Base-by-base conservation (phyloP, 1,139 yeast species). In the Schwanniomyces etchellsii region DNA sequence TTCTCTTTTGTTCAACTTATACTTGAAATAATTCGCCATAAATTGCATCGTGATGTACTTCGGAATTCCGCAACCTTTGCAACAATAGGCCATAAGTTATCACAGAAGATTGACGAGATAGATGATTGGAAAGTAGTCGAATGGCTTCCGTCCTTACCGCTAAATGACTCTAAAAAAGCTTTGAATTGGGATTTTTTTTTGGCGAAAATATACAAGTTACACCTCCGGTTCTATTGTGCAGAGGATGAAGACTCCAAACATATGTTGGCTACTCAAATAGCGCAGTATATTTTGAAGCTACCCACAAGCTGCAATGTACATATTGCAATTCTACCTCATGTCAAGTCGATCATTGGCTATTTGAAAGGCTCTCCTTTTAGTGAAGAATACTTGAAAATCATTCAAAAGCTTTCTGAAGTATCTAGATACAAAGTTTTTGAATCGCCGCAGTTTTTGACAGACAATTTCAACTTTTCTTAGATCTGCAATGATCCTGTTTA, bases 281-380 rank as follows among this genome's bases (percentile, higher is more conserved):
- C n/a, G 21, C n/a, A 7, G 21, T 18, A 18, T n/a, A 18, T 18
- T n/a, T 7, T 18, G n/a, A 18, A 18, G 21, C 21, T 18, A 7
- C 21, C 21, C 9, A 7, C 7, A 7, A 18, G n/a, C n/a, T 18
- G 7, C n/a, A 18, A 18, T 18, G 7, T 18, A n/a, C 9, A 18
- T 7, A 18, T 18, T 7, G 21, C 21, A n/a, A n/a, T 18, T n/a
- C n/a, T 18, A n/a, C 21, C 21, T 7, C 21, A 18, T 7, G 21
- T 18, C 21, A 18, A n/a, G 21, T 18, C 21, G n/a, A 18, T 18
- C n/a, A 18, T 18, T 18, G 21, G n/a, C 9, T 18, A 18, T 18
- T 18, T 18, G 21, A n/a, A 18, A 7, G 21, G n/a, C n/a, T 7
- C 21, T 18, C n/a, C n/a, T n/a, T n/a, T n/a, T n/a, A n/a, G n/a